These are phyloP conservation scores for Hypoxylon subgilvum DNA, from an alignment of 495 filamentous ascomycete genomes.

Conservation along the genomic window DNA sequence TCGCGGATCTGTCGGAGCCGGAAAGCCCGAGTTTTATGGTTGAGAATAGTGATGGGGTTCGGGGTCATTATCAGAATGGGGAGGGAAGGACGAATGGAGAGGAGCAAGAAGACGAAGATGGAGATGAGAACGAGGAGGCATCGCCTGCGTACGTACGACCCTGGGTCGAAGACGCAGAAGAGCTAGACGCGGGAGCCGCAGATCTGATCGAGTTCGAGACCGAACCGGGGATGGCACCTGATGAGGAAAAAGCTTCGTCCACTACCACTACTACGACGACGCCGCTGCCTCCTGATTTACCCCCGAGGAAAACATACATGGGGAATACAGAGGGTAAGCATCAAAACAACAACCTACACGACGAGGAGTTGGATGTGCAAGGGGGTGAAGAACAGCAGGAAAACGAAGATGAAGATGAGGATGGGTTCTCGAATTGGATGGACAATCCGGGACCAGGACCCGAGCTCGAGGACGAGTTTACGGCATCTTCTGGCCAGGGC, in stretches of 20 bases:
- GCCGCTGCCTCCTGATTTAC: constrained; percentile 8
- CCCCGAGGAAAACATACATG: constrained; percentile 10
- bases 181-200: constrained; percentile 22
- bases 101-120: constrained; percentile 24
- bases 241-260: constrained; percentile 1
- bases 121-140: constrained; percentile 10
- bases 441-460: too few species aligned
- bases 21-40: constrained; percentile 56
- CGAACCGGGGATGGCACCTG: background rate
- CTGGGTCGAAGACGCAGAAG: constrained; percentile 52
- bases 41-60: too few species aligned
- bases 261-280: background rate
- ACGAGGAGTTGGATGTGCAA: too few species aligned
- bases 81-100: too few species aligned
- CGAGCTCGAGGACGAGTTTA: too few species aligned
- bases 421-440: constrained; percentile 38
- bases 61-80: too few species aligned
- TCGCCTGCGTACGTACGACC: constrained; percentile 46
- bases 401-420: constrained; percentile 29
- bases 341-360: too few species aligned
- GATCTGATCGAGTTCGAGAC: constrained; percentile 16
- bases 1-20: constrained; percentile 58
- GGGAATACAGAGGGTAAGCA: background rate
- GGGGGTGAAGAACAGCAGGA: background rate
- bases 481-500: background rate